Evolutionary conservation across 75 land plant genomes (phyloP), one percentile per base, ranked within the genome.

Genomic region (Adiantum capillusveneris): DNA sequence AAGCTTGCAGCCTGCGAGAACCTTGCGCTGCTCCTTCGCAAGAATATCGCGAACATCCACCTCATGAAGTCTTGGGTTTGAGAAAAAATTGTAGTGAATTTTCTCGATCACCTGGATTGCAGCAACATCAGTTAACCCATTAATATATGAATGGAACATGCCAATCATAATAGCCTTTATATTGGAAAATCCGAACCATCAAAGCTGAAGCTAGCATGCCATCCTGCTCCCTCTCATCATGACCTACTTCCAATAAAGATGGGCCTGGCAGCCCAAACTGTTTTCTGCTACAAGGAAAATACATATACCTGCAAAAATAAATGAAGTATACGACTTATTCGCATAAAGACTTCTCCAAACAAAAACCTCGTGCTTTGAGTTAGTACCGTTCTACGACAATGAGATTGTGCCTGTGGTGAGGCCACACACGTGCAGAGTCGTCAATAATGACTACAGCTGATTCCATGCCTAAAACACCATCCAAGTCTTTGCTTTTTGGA

Each of bases 391-490:
- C 99, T 3, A 95, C 97, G 27, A 80, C 80, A 44, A 95, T 95
- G 64, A 95, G 72, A 55, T 95, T 95, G 28, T 79, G 78, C 57
- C 82, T 80, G 69, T 95, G 79, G 69, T 95, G 99, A 7, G 99
- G 99, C 99, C 99, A 95, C 48, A 95, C 99, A 53, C 81, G 76
- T 29, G 80, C 78, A 63, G 99, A 90, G 61, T 95, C 99, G 75
- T 95, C 99, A 68, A 95, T 90, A n/a, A 95, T 95, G 12, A 95
- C 82, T 6, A 95, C 97, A 31, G 83, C 84, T n/a, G 97, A 90
- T 67, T 95, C 99, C 93, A 95, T 80, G 25, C 99, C 99, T 58
- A 95, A 60, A 17, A 95, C 97, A 13, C 99, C 99, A 63, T 90
- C 99, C 61, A 95, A 68, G 73, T 95, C 99, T 69, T 95, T 95